Evolutionary conservation across 1,139 yeast species (phyloP).

Genomic region (Kodamaea ohmeri): DNA sequence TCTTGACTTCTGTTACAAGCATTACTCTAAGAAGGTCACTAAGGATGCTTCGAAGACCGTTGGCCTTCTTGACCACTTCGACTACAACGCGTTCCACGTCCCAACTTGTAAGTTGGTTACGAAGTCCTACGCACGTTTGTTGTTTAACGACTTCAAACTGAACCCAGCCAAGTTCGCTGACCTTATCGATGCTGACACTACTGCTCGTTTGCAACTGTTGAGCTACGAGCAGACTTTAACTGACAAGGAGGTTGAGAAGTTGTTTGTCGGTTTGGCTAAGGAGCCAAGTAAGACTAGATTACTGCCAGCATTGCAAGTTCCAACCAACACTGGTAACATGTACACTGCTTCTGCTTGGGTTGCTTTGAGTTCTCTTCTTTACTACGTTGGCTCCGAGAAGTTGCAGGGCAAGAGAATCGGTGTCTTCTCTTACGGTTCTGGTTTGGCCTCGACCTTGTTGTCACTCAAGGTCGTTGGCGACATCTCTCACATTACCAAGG

Average conservation of each 20-base stretch:
- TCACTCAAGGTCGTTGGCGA: constrained; percentile 82
- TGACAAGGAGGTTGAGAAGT: constrained; percentile 81
- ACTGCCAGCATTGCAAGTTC: constrained; percentile 75
- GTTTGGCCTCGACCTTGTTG: constrained; percentile 88
- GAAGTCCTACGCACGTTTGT: constrained; percentile 89
- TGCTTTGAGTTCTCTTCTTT: constrained; percentile 77
- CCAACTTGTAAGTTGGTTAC: constrained; percentile 96
- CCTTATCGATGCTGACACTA: constrained; percentile 52
- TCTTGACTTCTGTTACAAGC: constrained; percentile 78
- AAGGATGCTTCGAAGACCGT: constrained; percentile 54
- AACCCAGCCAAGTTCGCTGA: constrained; percentile 61
- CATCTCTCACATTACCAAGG: constrained; percentile 61
- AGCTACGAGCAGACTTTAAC: constrained; percentile 76
- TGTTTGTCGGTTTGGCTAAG: constrained; percentile 78
- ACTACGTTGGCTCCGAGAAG: constrained; percentile 68
- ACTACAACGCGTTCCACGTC: constrained; percentile 95
- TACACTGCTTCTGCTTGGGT: constrained; percentile 95
- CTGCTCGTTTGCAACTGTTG: constrained; percentile 50
- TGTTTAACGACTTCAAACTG: constrained; percentile 81
- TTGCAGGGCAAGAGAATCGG: constrained; percentile 86
- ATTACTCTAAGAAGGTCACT: constrained; percentile 78
- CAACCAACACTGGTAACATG: constrained; percentile 98
- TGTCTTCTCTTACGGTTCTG: constrained; percentile 96
- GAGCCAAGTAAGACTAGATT: constrained; percentile 67
- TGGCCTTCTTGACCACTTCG: constrained; percentile 71